phyloP scores from a whole-genome alignment of 805 yeast genomes.

The Cyberlindnera petersonii region DNA sequence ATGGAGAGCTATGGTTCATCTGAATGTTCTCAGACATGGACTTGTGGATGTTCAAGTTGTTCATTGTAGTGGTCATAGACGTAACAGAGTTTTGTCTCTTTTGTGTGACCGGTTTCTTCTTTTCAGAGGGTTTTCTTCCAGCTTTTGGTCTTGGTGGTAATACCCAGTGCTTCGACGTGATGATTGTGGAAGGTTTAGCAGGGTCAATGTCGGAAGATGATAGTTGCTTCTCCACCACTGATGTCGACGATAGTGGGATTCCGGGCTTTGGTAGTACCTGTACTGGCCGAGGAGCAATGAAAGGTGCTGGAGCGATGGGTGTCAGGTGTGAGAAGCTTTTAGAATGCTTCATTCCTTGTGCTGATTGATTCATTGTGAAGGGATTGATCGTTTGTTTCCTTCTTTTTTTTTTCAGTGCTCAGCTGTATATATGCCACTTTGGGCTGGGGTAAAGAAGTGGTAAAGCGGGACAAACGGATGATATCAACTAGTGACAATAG shows the following conservation, averaged over 20 bases:
- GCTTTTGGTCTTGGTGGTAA: constrained; percentile 83
- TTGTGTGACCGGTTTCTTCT: constrained; percentile 12
- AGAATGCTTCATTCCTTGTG: constrained; percentile 16
- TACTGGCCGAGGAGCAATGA: constrained; percentile 21
- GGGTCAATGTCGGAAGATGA: constrained; percentile 5
- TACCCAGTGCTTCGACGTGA: constrained; percentile 74
- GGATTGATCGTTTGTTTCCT: background rate
- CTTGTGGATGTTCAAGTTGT: constrained; percentile 15
- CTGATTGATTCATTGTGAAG: constrained; percentile 12
- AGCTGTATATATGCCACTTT: too few relatives aligned
- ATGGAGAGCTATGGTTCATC: background rate
- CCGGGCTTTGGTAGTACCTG: constrained; percentile 22
- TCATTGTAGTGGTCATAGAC: constrained; percentile 16
- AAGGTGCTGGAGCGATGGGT: constrained; percentile 21
- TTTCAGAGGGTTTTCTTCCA: constrained; percentile 47
- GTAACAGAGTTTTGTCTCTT: constrained; percentile 14
- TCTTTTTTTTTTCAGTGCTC: too few relatives aligned
- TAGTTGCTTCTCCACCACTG: constrained; percentile 3
- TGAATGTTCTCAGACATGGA: constrained; percentile 9
- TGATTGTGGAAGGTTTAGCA: constrained; percentile 13
- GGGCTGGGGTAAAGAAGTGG: too few relatives aligned
- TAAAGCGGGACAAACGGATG: too few relatives aligned
- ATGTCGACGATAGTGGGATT: background rate
- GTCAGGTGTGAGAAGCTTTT: constrained; percentile 14
- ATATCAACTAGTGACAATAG: too few relatives aligned